A percentile compares a stretch with the other conserved stretches of the same genome.
Conservation (phyloP, 2,329 filamentous ascomycete species). For the Alternaria ethzedia region DNA sequence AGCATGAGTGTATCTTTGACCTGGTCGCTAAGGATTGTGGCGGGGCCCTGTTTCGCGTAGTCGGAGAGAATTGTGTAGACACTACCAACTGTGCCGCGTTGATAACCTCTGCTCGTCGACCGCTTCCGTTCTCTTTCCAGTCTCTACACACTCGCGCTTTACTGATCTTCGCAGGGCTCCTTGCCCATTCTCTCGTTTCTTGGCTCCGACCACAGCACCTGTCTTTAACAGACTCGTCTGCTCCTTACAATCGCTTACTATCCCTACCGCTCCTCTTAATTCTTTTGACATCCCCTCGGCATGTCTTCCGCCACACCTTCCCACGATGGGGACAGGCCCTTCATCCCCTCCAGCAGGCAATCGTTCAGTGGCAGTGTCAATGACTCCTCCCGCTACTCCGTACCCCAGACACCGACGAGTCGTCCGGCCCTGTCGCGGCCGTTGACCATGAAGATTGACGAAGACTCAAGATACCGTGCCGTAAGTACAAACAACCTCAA, state of each 20-base stretch:
- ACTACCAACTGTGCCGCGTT: slow-evolving; percentile 13
- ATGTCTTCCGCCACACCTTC: slow-evolving; percentile 13
- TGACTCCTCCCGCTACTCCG: slow-evolving; percentile 9
- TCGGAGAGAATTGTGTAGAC: slow-evolving; percentile 12
- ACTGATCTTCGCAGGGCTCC: slow-evolving; percentile 12
- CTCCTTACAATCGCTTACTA: slow-evolving; percentile 11
- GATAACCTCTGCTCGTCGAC: slow-evolving; percentile 16
- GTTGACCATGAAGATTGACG: slow-evolving; percentile 30
- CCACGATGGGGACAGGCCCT: slow-evolving; percentile 8
- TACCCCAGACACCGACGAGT: slow-evolving; percentile 12
- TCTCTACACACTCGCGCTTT: slow-evolving; percentile 6
- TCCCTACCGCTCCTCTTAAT: not conserved
- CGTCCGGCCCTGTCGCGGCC: slow-evolving; percentile 15
- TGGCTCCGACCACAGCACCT: not conserved
- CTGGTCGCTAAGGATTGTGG: slow-evolving; percentile 10
- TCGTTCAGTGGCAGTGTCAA: slow-evolving; percentile 15
- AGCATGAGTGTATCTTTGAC: slow-evolving; percentile 14
- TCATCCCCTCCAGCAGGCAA: slow-evolving; percentile 15
- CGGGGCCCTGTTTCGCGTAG: slow-evolving; percentile 6
- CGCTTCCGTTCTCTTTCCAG: slow-evolving; percentile 5
- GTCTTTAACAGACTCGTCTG: slow-evolving; percentile 5
- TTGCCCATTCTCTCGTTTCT: slow-evolving; percentile 15
- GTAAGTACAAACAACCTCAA: slow-evolving; percentile 13
- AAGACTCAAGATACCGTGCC: slow-evolving; percentile 31
- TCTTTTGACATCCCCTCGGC: not conserved